Evolutionary conservation across 495 filamentous ascomycete species (phyloP), one percentile per base, ranked within the genome.

Genomic region (Hyaloscypha hepaticicola): DNA sequence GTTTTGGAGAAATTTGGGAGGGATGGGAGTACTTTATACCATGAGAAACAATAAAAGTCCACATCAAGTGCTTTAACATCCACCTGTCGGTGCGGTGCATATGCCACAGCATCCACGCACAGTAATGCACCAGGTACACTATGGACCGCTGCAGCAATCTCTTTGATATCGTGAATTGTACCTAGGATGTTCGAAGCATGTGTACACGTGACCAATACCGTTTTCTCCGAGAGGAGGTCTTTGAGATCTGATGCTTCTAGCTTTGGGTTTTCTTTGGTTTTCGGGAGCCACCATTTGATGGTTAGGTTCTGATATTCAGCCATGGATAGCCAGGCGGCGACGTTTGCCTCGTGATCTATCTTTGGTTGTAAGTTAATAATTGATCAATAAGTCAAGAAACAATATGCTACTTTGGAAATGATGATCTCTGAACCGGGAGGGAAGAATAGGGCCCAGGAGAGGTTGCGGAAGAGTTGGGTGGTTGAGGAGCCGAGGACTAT

Each of bases 41-140:
- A 92, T 2, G 80, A 85, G 67, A 91, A 87, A n/a, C 83, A 78
- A 70, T 92, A 92, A 70, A 91, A 83, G 69, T 92, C 89, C 0
- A 89, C 88, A 0, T 81, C 88, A 5, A 91, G 76, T 1, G 70
- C 83, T 59, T 77, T 76, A 19, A 92, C 86, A 71, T 93, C 87
- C 28, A 92, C 76, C 29, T 73, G 75, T 29, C 89, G 76, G 67
- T 93, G 90, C 3, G 90, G 88, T 16, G 88, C 88, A 64, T 83
- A 86, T 28, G 87, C 86, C 0, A 92, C 90, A 1, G 82, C 89
- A 74, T 92, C 78, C n/a, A 81, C 78, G 65, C 75, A 78, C 1
- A 80, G 61, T 2, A 80, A 71, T 26, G 80, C 75, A 21, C 72
- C 49, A 7, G 75, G 82, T 28, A 78, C 64, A 19, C 66, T 66